Evolutionary conservation across 2,329 filamentous ascomycete species (phyloP).

Genomic region (Beauveria sp.): DNA sequence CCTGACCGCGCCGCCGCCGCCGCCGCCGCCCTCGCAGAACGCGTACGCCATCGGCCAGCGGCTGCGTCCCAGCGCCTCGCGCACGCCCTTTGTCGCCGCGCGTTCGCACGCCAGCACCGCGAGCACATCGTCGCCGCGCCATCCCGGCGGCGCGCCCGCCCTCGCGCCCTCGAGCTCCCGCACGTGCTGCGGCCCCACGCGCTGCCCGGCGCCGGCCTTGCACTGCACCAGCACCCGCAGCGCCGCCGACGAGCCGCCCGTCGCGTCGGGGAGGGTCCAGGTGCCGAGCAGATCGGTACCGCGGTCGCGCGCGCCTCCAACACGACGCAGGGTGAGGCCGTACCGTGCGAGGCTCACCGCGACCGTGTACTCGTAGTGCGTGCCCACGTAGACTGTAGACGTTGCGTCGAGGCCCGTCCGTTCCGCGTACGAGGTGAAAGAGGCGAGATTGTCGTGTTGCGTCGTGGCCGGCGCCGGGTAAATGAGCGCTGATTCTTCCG

Average conservation of each 20-base stretch:
- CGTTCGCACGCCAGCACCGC: slow-evolving; percentile 63
- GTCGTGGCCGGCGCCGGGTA: slow-evolving; percentile 39
- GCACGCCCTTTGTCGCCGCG: slow-evolving; percentile 69
- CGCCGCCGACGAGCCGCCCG: slow-evolving; percentile 8
- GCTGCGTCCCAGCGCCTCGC: slow-evolving; percentile 62
- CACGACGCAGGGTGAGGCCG: slow-evolving; percentile 57
- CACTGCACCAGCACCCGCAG: slow-evolving; percentile 54
- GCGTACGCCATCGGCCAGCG: slow-evolving; percentile 65
- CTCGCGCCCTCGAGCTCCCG: slow-evolving; percentile 79
- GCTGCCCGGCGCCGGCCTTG: slow-evolving; percentile 49
- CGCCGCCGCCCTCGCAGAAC: slow-evolving; percentile 46
- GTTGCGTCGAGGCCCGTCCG: slow-evolving; percentile 45
- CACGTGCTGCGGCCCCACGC: slow-evolving; percentile 50
- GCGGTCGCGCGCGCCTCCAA: slow-evolving; percentile 59
- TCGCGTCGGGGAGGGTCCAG: slow-evolving; percentile 51
- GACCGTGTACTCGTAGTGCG: slow-evolving; percentile 68
- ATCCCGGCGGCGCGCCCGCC: slow-evolving; percentile 62
- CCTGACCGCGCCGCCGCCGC: slow-evolving; percentile 46
- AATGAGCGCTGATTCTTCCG: slow-evolving; percentile 15
- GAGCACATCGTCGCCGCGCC: slow-evolving; percentile 53
- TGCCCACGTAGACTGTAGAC: slow-evolving; percentile 61
- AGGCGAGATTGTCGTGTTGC: slow-evolving; percentile 54
- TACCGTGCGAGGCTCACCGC: slow-evolving; percentile 47
- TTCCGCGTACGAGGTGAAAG: slow-evolving; percentile 58
- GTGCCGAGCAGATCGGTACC: slow-evolving; percentile 69